Evolutionary conservation across 108 stramenopile species (phyloP), one percentile per base, ranked within the genome.

Genomic region (Mayamaea pseudoterrestris): DNA sequence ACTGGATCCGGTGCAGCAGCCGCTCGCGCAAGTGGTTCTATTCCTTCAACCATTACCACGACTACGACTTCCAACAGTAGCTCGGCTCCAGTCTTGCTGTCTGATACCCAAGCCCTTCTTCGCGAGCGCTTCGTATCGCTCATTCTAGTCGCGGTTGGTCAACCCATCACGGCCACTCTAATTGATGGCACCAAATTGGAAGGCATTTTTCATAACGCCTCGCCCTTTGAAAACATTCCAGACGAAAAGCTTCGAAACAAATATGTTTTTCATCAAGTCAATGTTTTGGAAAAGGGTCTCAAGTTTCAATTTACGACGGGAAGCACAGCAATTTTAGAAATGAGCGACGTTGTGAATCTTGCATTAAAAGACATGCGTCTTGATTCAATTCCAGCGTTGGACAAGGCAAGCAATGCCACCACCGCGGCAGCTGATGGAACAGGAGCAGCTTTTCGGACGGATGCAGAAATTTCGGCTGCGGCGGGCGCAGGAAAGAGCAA

Each of bases 91-190:
- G 11, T 11, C 8, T 12, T 34, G 32, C 32, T 12, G 32, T 34
- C 32, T 34, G 8, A 8, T 34, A 11, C 32, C 11, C 11, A 8
- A 11, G 8, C 32, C 11, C 32, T 34, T 25, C 23, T 44, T 24
- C 78, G 80, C 7, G 81, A 83, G 34, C 73, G 80, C 28, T 77
- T 78, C 49, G 53, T 88, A 22, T 67, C 74, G 48, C 54, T 88
- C 23, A 40, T 50, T 28, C 60, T 83, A 17, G 55, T 69, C 59
- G 56, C 83, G 50, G 58, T 83, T 1, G 86, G 86, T 5, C 76
- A 74, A 16, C 65, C 68, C 20, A 76, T 83, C 24, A 48, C 58
- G 18, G 20, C 77, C 6, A 57, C 66, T 27, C 55, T 58, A 21
- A 76, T 59, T 4, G 44, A 73, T 48, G 81, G 81, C n/a, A 44